Evolutionary conservation across 352 stramenopile genomes (phyloP), one percentile per base, ranked within the genome.

Genomic region (Saprolegnia parasitica): DNA sequence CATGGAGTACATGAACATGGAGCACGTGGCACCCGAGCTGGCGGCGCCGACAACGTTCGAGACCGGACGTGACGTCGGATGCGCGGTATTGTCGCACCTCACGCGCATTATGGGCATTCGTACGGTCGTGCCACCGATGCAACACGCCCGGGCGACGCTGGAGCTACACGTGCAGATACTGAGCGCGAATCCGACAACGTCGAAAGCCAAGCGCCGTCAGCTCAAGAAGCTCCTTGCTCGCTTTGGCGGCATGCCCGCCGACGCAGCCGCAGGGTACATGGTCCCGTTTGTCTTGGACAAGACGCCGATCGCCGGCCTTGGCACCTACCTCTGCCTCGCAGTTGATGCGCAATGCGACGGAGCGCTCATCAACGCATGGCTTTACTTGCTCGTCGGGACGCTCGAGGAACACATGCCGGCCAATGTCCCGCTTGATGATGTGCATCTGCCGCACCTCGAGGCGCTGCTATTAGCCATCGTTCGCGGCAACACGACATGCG

Each of bases 241-340:
- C 5, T 72, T 87, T 21, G 77, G 77, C 60, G 75, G 77, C 58
- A 50, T 88, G 32, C 68, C 72, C 10, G 62, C 65, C 9, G 82
- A 92, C 77, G 66, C 66, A 47, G 73, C 73, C 18, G 29, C 26
- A 18, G 84, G 81, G 18, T 85, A 88, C 56, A 73, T 81, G 39
- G 75, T 90, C 42, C 84, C 84, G 0, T 91, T 88, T 71, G 86
- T 74, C 45, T 63, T 84, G 11, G 81, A 89, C 65, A 89, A 90
- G 67, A 24, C 46, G 20, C 26, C 42, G 9, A 6, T 63, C 18
- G 13, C 46, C 4, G 9, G 6, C 13, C 32, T 70, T 11, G n/a
- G n/a, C 8, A 16, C 13, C 5, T 58, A 29, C 35, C 20, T 70
- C 20, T 24, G n/a, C 16, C 1, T n/a, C 29, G 50, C 63, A 15